A percentile compares a stretch with the other conserved stretches of the same genome.
These are phyloP conservation scores for Pythium pyrilobum DNA, from an alignment of 352 stramenopile species.

Conservation along the genomic window DNA sequence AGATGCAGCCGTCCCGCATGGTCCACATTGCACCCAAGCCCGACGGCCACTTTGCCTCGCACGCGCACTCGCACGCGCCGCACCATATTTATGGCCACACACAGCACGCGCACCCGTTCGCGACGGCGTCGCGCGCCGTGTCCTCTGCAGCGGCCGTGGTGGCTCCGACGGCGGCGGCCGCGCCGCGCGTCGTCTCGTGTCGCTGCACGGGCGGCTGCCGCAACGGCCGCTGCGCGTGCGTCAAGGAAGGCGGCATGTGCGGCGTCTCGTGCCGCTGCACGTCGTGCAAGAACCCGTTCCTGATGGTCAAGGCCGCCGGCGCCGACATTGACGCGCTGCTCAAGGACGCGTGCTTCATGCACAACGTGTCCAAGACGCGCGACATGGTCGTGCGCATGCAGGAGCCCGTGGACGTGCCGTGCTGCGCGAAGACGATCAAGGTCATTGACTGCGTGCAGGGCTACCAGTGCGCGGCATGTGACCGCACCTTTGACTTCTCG, in stretches of 20 bases:
- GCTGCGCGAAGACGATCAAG: slow-evolving; percentile 36
- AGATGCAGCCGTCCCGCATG: slow-evolving; percentile 34
- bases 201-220: slow-evolving; percentile 75
- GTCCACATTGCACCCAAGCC: slow-evolving; percentile 78
- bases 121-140: not conserved
- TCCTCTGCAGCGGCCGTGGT: not conserved
- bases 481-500: slow-evolving; percentile 62
- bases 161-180: slow-evolving; percentile 5
- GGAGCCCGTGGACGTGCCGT: slow-evolving; percentile 60
- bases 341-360: slow-evolving; percentile 81
- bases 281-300: slow-evolving; percentile 83
- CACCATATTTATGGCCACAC: not conserved
- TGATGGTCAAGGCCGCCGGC: slow-evolving; percentile 73
- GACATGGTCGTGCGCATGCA: slow-evolving; percentile 78
- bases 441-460: slow-evolving; percentile 76
- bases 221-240: slow-evolving; percentile 76
- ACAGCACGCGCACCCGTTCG: slow-evolving; percentile 3
- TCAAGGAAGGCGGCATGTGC: slow-evolving; percentile 81
- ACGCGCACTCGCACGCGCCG: not conserved
- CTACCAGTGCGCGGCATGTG: slow-evolving; percentile 44
- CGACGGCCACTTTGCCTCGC: slow-evolving; percentile 20
- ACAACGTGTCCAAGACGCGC: slow-evolving; percentile 82
- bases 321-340: slow-evolving; percentile 71
- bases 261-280: slow-evolving; percentile 70
- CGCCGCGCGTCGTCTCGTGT: slow-evolving; percentile 60